phyloP scores from a whole-genome alignment of 352 stramenopile genomes.

The Globisporangium nagaii region DNA sequence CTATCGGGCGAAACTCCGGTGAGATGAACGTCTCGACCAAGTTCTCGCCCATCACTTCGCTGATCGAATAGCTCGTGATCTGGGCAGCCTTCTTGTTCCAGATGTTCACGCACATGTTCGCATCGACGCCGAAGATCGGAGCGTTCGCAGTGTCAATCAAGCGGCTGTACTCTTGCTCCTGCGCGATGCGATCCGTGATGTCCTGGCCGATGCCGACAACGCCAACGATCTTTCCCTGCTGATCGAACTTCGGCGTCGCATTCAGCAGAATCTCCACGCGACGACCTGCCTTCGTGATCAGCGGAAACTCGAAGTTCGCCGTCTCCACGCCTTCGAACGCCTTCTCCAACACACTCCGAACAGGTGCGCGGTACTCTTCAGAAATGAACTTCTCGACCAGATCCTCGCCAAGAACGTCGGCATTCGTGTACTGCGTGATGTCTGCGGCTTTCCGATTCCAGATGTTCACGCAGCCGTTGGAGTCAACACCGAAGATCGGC shows the following conservation, averaged over 20 bases:
- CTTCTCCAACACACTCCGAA: conserved; percentile 31
- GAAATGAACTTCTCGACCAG: conserved; percentile 69
- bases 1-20: conserved; percentile 54
- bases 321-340: conserved; percentile 33
- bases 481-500: conserved; percentile 70
- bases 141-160: conserved; percentile 69
- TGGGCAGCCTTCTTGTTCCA: conserved; percentile 88
- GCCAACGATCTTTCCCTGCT: conserved; percentile 59
- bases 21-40: conserved; percentile 85
- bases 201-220: no score
- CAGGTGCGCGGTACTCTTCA: conserved; percentile 26
- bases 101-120: conserved; percentile 74
- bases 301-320: conserved; percentile 63
- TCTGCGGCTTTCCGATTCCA: conserved; percentile 74
- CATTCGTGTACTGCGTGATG: conserved; percentile 58
- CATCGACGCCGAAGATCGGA: conserved; percentile 64
- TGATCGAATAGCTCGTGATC: conserved; percentile 85
- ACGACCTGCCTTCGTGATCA: conserved; percentile 64
- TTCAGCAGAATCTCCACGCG: conserved; percentile 76
- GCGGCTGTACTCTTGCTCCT: conserved; percentile 38
- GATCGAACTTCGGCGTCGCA: conserved; percentile 48
- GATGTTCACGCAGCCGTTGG: conserved; percentile 21
- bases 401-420: conserved; percentile 59
- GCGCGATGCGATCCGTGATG: conserved; percentile 38
- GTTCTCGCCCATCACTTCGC: conserved; percentile 83